phyloP scores from a whole-genome alignment of 2,329 filamentous ascomycete species.

The Fusarium sterilihyphosum region DNA sequence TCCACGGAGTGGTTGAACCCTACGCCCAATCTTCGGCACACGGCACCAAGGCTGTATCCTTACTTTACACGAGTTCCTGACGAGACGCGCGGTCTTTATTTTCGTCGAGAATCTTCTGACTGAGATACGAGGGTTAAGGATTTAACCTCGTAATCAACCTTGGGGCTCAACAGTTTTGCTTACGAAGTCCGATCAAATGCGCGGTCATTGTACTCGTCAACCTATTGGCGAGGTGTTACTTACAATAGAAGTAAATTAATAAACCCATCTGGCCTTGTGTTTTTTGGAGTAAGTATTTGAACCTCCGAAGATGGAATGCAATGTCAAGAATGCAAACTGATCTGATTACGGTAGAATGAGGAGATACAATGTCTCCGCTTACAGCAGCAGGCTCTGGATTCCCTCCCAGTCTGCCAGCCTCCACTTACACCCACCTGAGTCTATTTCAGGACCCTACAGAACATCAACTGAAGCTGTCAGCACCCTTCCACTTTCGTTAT shows the following conservation, averaged over 20 bases:
- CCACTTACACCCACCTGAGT: neutral
- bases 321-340: neutral
- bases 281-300: neutral
- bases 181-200: neutral
- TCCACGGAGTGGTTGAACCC: neutral
- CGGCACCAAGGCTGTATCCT: conserved; percentile 15
- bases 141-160: conserved; percentile 2
- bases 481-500: neutral
- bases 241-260: neutral
- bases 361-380: neutral
- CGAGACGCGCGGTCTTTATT: conserved; percentile 11
- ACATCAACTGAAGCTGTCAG: neutral
- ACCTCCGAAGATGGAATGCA: neutral
- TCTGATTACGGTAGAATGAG: neutral
- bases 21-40: conserved; percentile 6
- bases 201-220: neutral
- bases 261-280: neutral
- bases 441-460: neutral
- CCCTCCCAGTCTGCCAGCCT: neutral
- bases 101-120: neutral
- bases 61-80: neutral
- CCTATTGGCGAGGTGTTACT: neutral
- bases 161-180: neutral
- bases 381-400: neutral
- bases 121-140: neutral